Conservation (phyloP, 257 asterid genomes). For the Solanum pimpinellifolium region DNA sequence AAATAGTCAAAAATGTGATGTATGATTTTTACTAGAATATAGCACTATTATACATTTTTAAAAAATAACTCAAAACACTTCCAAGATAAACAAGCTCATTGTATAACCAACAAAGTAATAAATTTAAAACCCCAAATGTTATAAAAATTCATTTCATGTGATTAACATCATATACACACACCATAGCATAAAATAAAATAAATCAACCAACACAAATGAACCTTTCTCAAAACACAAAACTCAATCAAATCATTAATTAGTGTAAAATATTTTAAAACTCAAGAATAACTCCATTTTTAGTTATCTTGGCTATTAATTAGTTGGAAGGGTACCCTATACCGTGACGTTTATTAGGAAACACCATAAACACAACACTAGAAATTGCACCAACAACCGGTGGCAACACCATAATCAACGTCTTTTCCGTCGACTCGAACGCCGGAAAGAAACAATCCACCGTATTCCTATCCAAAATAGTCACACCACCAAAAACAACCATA, state of each 20-base stretch:
- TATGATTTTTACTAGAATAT: background rate
- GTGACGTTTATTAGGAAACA: constrained; percentile 58
- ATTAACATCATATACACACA: background rate
- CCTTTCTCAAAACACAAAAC: background rate
- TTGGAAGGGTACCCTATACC: constrained; percentile 66
- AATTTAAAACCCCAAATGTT: background rate
- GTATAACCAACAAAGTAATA: background rate
- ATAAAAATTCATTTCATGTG: background rate
- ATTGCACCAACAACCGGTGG: constrained; percentile 54
- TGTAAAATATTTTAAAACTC: background rate
- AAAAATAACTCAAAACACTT: background rate
- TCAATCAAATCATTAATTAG: background rate
- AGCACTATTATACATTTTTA: background rate
- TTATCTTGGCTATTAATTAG: constrained; percentile 2
- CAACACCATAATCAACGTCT: constrained; percentile 43
- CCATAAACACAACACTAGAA: constrained; percentile 33
- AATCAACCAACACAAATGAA: background rate
- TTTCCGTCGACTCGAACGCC: constrained; percentile 37
- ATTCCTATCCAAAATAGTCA: constrained; percentile 52
- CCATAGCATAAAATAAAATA: background rate
- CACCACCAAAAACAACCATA: constrained; percentile 38
- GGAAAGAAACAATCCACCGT: constrained; percentile 65
- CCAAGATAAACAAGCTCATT: background rate
- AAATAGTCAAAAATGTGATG: background rate
- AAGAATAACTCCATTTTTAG: background rate